phyloP scores from a whole-genome alignment of 345 rosid genomes.

The Luvunga scandens region DNA sequence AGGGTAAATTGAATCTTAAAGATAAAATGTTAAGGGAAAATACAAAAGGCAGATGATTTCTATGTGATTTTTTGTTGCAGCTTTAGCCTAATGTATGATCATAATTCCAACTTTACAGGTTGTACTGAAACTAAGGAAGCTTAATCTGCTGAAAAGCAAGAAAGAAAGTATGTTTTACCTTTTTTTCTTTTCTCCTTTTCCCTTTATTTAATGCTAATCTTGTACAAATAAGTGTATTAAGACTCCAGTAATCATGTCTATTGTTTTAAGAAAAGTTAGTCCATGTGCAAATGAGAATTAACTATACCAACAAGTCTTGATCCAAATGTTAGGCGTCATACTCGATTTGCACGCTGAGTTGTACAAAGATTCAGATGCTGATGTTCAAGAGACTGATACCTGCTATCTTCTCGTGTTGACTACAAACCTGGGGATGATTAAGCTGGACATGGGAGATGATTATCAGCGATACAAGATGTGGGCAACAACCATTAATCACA shows the following conservation, averaged over 20 bases:
- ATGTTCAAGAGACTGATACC: slow-evolving; percentile 37
- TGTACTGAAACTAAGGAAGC: slow-evolving; percentile 61
- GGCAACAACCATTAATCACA: slow-evolving; percentile 64
- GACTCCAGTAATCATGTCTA: neutral
- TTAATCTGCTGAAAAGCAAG: slow-evolving; percentile 63
- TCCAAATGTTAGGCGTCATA: slow-evolving; percentile 49
- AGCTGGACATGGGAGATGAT: slow-evolving; percentile 86
- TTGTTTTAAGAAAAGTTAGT: neutral
- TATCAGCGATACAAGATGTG: slow-evolving; percentile 62
- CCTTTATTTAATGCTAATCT: neutral
- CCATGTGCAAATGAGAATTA: neutral
- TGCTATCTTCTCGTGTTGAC: slow-evolving; percentile 66
- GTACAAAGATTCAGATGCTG: slow-evolving; percentile 49
- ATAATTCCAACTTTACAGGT: slow-evolving; percentile 41
- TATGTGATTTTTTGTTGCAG: neutral
- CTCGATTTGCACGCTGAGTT: slow-evolving; percentile 69
- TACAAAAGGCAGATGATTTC: neutral
- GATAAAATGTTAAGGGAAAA: neutral
- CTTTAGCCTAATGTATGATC: neutral
- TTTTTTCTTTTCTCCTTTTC: neutral
- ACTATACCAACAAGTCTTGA: neutral
- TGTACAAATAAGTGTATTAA: neutral
- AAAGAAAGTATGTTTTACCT: slow-evolving; percentile 50
- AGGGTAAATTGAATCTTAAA: neutral
- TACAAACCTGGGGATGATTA: slow-evolving; percentile 59